A percentile compares a stretch with the other conserved stretches of the same genome.
phyloP scores from a whole-genome alignment of 108 stramenopile species.

The Nitzschia palea region DNA sequence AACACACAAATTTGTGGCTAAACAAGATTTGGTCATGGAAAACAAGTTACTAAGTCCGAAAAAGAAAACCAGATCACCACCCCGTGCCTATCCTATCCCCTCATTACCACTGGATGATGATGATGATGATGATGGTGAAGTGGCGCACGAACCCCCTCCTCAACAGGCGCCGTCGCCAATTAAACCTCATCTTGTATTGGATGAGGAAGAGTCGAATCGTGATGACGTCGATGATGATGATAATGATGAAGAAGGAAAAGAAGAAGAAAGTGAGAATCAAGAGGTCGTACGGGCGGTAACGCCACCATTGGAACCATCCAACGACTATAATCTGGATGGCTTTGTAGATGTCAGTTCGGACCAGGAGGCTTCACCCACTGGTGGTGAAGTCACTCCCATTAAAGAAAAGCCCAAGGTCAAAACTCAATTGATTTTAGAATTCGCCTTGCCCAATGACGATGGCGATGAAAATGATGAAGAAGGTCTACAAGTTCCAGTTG shows the following conservation, averaged over 20 bases:
- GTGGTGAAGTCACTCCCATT: too few relatives aligned
- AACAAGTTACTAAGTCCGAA: conserved; percentile 13
- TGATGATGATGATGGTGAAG: not conserved
- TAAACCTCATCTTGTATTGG: not conserved
- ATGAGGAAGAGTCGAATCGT: not conserved
- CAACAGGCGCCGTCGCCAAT: not conserved
- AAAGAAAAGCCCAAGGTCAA: not conserved
- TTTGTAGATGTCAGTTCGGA: conserved; percentile 7
- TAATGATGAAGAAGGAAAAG: too few relatives aligned
- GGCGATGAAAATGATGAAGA: conserved; percentile 11
- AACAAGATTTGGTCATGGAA: conserved; percentile 1
- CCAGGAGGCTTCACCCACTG: too few relatives aligned
- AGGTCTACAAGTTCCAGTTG: conserved; percentile 25
- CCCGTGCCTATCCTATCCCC: not conserved
- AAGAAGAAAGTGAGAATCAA: too few relatives aligned
- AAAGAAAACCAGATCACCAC: conserved; percentile 7
- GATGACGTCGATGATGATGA: not conserved
- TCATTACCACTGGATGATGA: conserved; percentile 1
- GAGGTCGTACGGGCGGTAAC: conserved; percentile 1
- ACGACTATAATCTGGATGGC: conserved; percentile 1
- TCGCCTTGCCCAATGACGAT: not conserved
- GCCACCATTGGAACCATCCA: not conserved
- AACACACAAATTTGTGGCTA: conserved; percentile 1
- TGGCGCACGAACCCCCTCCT: not conserved
- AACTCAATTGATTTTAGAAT: conserved; percentile 17